Percentiles rank a stretch among this genome's conserved stretches.
Evolutionary conservation across 768 basidiomycete species (phyloP).

Genomic region (Agaricus blazei): DNA sequence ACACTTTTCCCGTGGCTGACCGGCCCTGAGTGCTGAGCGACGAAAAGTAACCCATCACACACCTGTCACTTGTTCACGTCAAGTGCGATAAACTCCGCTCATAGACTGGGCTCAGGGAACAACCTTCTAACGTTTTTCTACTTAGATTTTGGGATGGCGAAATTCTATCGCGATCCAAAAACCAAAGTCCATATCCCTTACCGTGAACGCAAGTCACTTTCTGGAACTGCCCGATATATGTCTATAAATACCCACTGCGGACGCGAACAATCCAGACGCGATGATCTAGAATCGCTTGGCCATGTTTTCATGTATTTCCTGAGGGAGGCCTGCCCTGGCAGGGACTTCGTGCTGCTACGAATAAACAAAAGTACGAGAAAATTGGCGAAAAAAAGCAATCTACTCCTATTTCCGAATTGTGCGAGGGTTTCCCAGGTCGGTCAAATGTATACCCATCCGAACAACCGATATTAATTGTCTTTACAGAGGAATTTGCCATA

Average conservation of each 20-base stretch:
- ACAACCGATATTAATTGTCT: not conserved
- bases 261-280: conserved; percentile 89
- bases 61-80: conserved; percentile 8
- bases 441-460: conserved; percentile 11
- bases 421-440: conserved; percentile 94
- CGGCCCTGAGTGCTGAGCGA: conserved; percentile 4
- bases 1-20: not conserved
- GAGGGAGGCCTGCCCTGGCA: conserved; percentile 96
- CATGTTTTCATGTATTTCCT: conserved; percentile 99
- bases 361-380: conserved; percentile 99
- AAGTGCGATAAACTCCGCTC: conserved; percentile 2
- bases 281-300: conserved; percentile 94
- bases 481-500: conserved; percentile 90
- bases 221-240: conserved; percentile 98
- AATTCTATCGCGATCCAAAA: conserved; percentile 98
- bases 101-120: not conserved
- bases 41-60: conserved; percentile 3
- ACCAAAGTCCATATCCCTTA: conserved; percentile 99
- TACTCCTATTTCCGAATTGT: conserved; percentile 86
- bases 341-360: conserved; percentile 93
- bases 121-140: conserved; percentile 9
- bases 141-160: conserved; percentile 97
- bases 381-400: conserved; percentile 99
- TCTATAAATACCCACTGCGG: conserved; percentile 98
- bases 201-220: conserved; percentile 93